phyloP scores from a whole-genome alignment of 805 yeast species.

The Candida quercuum region DNA sequence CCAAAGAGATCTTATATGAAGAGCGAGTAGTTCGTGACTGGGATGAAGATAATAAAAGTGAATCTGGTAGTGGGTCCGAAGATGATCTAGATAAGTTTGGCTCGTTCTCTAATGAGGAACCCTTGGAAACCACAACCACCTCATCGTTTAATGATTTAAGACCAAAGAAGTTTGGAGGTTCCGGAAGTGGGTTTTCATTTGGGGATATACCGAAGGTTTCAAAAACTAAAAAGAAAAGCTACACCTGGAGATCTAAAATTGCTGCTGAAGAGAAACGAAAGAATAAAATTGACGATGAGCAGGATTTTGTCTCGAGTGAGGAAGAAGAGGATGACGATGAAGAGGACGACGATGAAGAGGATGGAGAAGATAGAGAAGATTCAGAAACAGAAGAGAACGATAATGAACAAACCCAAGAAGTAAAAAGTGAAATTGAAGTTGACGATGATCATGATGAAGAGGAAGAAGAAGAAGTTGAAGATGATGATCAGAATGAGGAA shows the following conservation, averaged over 20 bases:
- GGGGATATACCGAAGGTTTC: conserved; percentile 45
- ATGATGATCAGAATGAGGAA: conserved; percentile 25
- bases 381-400: conserved; percentile 14
- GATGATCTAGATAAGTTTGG: conserved; percentile 23
- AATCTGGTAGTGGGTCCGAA: conserved; percentile 17
- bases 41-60: conserved; percentile 32
- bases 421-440: conserved; percentile 20
- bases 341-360: conserved; percentile 15
- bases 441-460: conserved; percentile 23
- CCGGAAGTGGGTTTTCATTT: conserved; percentile 70
- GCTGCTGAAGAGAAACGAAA: conserved; percentile 41
- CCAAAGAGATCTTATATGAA: conserved; percentile 63
- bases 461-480: conserved; percentile 17
- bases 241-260: conserved; percentile 68
- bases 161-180: conserved; percentile 54
- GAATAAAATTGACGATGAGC: conserved; percentile 48
- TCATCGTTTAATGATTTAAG: conserved; percentile 66
- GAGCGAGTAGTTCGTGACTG: conserved; percentile 60
- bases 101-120: no score
- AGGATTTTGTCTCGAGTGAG: conserved; percentile 44
- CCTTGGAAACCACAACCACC: conserved; percentile 6
- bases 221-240: conserved; percentile 44
- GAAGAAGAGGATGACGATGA: conserved; percentile 3
- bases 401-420: conserved; percentile 13
- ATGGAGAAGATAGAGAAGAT: conserved; percentile 21